Evolutionary conservation across 2,329 filamentous ascomycete genomes (phyloP).

Genomic region (Pseudogymnoascus sp.): DNA sequence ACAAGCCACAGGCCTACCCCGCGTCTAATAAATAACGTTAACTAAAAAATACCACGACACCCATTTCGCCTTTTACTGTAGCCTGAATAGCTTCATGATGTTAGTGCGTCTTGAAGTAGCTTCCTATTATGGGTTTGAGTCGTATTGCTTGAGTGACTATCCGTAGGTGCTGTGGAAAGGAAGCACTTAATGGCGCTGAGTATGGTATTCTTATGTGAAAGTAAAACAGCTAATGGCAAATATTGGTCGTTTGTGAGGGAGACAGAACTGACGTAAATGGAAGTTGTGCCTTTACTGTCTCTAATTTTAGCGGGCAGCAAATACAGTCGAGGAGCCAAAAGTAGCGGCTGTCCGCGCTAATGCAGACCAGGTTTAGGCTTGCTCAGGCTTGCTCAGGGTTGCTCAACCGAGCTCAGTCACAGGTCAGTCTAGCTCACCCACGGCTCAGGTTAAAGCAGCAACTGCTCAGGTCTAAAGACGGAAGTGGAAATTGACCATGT

Average conservation of each 20-base stretch:
- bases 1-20: neutral
- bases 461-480: constrained; percentile 13
- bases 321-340: constrained; percentile 13
- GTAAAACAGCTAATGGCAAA: neutral
- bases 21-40: neutral
- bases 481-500: constrained; percentile 15
- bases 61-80: neutral
- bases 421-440: constrained; percentile 4
- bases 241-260: neutral
- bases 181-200: constrained; percentile 3
- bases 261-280: neutral
- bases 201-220: neutral
- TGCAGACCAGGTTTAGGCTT: neutral
- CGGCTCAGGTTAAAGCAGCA: constrained; percentile 13
- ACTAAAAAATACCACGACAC: neutral
- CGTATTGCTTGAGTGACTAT: neutral
- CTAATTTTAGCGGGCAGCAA: constrained; percentile 13
- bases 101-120: neutral
- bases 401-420: neutral
- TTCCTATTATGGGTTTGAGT: neutral
- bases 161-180: neutral
- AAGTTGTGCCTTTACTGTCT: constrained; percentile 12
- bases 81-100: neutral
- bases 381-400: constrained; percentile 10
- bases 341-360: neutral